Conservation (phyloP, 2,329 filamentous ascomycete genomes). For the Colletotrichum orbiculare region DNA sequence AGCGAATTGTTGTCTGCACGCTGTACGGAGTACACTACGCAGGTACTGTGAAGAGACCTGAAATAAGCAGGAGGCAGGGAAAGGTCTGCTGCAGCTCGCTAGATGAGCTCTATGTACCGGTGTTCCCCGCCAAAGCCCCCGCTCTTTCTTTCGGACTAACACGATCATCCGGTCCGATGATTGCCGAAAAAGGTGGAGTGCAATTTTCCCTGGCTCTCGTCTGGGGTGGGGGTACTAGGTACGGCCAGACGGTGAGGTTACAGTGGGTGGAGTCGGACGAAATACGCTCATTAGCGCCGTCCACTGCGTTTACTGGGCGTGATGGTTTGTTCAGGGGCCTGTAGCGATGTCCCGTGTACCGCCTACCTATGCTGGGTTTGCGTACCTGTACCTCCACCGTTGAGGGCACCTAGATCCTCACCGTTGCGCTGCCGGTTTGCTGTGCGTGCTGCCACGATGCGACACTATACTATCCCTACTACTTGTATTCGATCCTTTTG, state of each 20-base stretch:
- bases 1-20: too few species aligned
- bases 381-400: too few species aligned
- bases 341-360: not conserved
- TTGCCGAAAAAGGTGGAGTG: slow-evolving; percentile 18
- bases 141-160: not conserved
- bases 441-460: slow-evolving; percentile 10
- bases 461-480: not conserved
- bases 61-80: not conserved
- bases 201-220: too few species aligned
- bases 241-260: not conserved
- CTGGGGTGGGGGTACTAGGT: too few species aligned
- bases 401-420: too few species aligned
- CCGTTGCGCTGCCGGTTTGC: not conserved
- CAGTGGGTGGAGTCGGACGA: slow-evolving; percentile 7
- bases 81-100: slow-evolving; percentile 1
- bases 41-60: not conserved
- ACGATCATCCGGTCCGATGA: slow-evolving; percentile 19
- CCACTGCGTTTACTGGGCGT: slow-evolving; percentile 1
- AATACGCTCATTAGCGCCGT: slow-evolving; percentile 9
- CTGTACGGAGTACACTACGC: not conserved
- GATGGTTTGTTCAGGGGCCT: too few species aligned
- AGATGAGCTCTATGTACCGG: not conserved
- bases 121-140: not conserved
- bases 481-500: slow-evolving; percentile 1
- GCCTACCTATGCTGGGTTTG: not conserved